Evolutionary conservation across 805 yeast genomes (phyloP).

Genomic region (Saccharomycopsis capsularis): DNA sequence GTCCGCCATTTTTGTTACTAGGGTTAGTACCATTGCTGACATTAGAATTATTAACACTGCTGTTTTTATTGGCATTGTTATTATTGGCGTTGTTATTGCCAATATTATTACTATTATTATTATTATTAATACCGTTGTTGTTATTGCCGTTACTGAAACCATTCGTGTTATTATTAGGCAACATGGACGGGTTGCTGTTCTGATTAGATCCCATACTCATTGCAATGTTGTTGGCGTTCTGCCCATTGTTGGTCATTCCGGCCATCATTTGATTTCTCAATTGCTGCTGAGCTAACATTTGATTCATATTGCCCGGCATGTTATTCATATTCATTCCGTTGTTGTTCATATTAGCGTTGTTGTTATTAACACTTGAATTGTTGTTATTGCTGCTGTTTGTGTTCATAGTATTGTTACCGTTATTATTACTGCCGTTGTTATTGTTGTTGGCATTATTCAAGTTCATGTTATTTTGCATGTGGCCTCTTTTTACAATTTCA

Average conservation of each 20-base stretch:
- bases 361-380: not conserved
- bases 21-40: constrained; percentile 16
- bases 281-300: not conserved
- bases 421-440: not conserved
- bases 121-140: constrained; percentile 11
- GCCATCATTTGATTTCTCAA: not conserved
- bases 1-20: constrained; percentile 5
- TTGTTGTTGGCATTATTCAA: not conserved
- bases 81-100: not conserved
- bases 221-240: not conserved
- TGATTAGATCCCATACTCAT: not conserved
- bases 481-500: constrained; percentile 7
- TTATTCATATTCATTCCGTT: constrained; percentile 1
- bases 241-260: not conserved
- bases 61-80: constrained; percentile 1
- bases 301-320: constrained; percentile 7
- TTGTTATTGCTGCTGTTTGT: not conserved
- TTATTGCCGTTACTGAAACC: constrained; percentile 15
- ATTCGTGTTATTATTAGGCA: not conserved
- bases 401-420: not conserved
- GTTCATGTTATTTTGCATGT: not conserved
- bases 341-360: not conserved
- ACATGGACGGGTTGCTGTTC: not conserved
- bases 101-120: constrained; percentile 5
- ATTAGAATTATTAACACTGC: constrained; percentile 18